Percentiles rank a stretch among this genome's conserved stretches.
phyloP scores from a whole-genome alignment of 129 eudicot genomes.

The Saposhnikovia divaricata region DNA sequence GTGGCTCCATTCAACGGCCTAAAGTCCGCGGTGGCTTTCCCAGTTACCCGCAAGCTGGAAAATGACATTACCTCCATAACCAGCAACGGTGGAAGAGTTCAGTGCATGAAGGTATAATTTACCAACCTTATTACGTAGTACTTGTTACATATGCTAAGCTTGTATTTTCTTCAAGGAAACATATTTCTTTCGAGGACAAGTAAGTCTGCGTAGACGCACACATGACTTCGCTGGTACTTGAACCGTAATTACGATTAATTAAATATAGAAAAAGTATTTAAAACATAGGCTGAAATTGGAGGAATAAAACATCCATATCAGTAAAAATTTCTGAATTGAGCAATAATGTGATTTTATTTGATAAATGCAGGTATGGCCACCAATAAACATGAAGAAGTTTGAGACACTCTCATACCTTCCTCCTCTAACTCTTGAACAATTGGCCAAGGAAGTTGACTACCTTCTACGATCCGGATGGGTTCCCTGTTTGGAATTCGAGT shows the following conservation, averaged over 20 bases:
- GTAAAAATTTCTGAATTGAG: too few species aligned
- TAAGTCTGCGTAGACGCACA: too few species aligned
- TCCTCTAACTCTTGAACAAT: slow-evolving; percentile 16
- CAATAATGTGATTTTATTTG: neutral
- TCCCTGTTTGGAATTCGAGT: slow-evolving; percentile 66
- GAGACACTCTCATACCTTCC: slow-evolving; percentile 82
- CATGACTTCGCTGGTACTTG: too few species aligned
- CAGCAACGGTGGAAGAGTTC: slow-evolving; percentile 48
- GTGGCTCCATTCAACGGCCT: slow-evolving; percentile 61
- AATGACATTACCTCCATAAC: slow-evolving; percentile 40
- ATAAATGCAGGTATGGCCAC: slow-evolving; percentile 55
- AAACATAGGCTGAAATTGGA: too few species aligned
- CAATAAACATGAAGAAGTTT: slow-evolving; percentile 39
- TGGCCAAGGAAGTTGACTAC: slow-evolving; percentile 50
- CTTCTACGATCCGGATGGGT: slow-evolving; percentile 48
- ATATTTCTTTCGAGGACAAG: too few species aligned
- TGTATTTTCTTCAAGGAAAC: too few species aligned
- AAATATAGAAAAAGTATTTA: too few species aligned
- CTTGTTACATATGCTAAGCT: too few species aligned
- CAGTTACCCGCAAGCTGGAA: slow-evolving; percentile 38
- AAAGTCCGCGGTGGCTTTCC: slow-evolving; percentile 43
- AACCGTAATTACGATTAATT: too few species aligned
- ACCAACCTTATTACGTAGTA: too few species aligned
- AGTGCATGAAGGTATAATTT: slow-evolving; percentile 61
- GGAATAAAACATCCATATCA: too few species aligned